Evolutionary conservation across 805 yeast species (phyloP).

Genomic region (Danielozyma ontarioensis): DNA sequence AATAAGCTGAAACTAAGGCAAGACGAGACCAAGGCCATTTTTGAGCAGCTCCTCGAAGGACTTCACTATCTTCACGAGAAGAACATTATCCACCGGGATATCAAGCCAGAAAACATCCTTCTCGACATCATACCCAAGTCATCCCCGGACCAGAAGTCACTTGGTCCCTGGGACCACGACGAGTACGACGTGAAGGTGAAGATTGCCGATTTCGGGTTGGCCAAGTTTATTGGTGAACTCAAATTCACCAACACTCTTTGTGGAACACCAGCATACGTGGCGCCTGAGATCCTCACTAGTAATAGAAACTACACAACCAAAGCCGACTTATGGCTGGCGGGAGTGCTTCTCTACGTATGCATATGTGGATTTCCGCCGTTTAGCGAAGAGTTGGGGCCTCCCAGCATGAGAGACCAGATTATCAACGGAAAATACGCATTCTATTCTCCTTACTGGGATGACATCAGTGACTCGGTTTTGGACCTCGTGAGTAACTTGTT

Average conservation of each 20-base stretch:
- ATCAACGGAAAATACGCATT: conserved; percentile 63
- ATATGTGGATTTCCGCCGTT: conserved; percentile 84
- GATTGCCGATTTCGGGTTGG: conserved; percentile 79
- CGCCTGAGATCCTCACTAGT: conserved; percentile 67
- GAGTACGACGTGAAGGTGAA: conserved; percentile 64
- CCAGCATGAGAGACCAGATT: conserved; percentile 72
- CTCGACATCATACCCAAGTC: conserved; percentile 46
- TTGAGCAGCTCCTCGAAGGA: conserved; percentile 41
- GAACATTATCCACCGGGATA: conserved; percentile 41
- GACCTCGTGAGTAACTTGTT: conserved; percentile 61
- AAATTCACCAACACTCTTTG: conserved; percentile 74
- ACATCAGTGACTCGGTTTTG: conserved; percentile 56
- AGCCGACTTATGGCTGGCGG: conserved; percentile 80
- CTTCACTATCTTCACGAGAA: conserved; percentile 33
- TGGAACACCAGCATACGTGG: conserved; percentile 86
- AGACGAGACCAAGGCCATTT: conserved; percentile 57
- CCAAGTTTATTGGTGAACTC: conserved; percentile 64
- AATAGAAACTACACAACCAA: conserved; percentile 59
- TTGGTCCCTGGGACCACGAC: conserved; percentile 55
- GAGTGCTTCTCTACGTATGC: conserved; percentile 73
- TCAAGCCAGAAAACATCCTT: conserved; percentile 41
- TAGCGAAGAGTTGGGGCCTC: conserved; percentile 78
- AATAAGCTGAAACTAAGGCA: conserved; percentile 57
- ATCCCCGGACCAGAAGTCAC: conserved; percentile 19
- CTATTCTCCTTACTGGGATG: conserved; percentile 78